Evolutionary conservation across 2,329 filamentous ascomycete genomes (phyloP).

Genomic region (Trichoderma aggressivum): DNA sequence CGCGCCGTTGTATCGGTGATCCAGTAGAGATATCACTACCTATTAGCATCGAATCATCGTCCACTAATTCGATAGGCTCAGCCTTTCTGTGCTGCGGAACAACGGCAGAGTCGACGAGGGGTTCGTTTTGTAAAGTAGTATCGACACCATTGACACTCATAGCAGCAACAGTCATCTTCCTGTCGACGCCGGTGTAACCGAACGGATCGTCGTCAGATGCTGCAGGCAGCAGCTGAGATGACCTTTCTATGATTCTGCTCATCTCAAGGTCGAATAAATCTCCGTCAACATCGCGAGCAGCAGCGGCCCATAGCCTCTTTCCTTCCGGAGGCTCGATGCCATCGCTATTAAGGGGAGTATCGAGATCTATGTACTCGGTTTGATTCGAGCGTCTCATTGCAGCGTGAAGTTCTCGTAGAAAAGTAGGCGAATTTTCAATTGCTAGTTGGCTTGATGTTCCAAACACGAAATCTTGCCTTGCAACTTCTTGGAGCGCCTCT

Average conservation of each 20-base stretch:
- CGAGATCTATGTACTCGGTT: slow-evolving; percentile 39
- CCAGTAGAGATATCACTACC: slow-evolving; percentile 25
- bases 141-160: neutral
- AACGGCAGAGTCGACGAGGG: slow-evolving; percentile 28
- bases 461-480: slow-evolving; percentile 74
- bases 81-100: slow-evolving; percentile 19
- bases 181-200: slow-evolving; percentile 32
- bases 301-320: slow-evolving; percentile 65
- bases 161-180: neutral
- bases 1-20: neutral
- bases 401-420: slow-evolving; percentile 59
- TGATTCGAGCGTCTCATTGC: slow-evolving; percentile 59
- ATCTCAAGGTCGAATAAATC: slow-evolving; percentile 61
- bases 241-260: slow-evolving; percentile 52
- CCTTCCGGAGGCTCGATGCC: slow-evolving; percentile 31
- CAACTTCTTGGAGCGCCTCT: slow-evolving; percentile 62
- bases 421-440: slow-evolving; percentile 65
- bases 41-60: slow-evolving; percentile 22
- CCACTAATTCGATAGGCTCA: slow-evolving; percentile 1
- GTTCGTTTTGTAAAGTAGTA: slow-evolving; percentile 19
- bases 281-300: slow-evolving; percentile 63
- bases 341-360: slow-evolving; percentile 39
- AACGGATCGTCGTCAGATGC: slow-evolving; percentile 35
- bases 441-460: slow-evolving; percentile 83
- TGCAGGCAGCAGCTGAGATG: slow-evolving; percentile 29